A percentile compares a stretch with the other conserved stretches of the same genome.
These are phyloP conservation scores for Talinum fruticosum DNA, from an alignment of 148 eudicot species.

Conservation along the genomic window DNA sequence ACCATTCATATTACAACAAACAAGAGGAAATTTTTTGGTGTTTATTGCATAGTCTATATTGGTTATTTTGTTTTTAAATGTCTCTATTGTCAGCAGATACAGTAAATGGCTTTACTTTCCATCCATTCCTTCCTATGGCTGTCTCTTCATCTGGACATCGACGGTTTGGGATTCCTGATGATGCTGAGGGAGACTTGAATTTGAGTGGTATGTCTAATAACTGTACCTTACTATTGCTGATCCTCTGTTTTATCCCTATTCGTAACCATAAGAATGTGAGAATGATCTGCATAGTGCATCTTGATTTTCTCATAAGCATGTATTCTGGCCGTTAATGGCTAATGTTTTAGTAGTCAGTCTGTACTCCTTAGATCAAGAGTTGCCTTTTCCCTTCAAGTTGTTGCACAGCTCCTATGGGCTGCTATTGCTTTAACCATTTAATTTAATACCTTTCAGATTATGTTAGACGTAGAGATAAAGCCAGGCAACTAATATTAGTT, in stretches of 20 bases:
- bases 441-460: not conserved
- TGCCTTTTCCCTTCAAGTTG: not conserved
- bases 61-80: not conserved
- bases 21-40: not conserved
- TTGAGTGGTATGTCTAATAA: constrained; percentile 48
- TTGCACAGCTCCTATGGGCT: not conserved
- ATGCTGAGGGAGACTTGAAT: constrained; percentile 45
- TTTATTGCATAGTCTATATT: not conserved
- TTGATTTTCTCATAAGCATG: not conserved
- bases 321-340: not conserved
- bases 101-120: constrained; percentile 83
- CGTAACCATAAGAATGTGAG: not conserved
- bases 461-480: not conserved
- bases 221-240: not conserved
- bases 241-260: not conserved
- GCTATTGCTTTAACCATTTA: not conserved
- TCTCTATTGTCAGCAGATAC: constrained; percentile 55
- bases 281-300: not conserved
- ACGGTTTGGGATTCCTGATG: constrained; percentile 62
- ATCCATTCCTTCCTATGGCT: constrained; percentile 92
- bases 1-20: not conserved
- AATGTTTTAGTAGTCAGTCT: not conserved
- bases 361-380: not conserved
- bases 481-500: not conserved
- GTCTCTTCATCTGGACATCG: constrained; percentile 94